Percentiles rank a stretch among this genome's conserved stretches.
phyloP scores from a whole-genome alignment of 225 moss, liverwort and hornwort species.

The Climacium dendroides region DNA sequence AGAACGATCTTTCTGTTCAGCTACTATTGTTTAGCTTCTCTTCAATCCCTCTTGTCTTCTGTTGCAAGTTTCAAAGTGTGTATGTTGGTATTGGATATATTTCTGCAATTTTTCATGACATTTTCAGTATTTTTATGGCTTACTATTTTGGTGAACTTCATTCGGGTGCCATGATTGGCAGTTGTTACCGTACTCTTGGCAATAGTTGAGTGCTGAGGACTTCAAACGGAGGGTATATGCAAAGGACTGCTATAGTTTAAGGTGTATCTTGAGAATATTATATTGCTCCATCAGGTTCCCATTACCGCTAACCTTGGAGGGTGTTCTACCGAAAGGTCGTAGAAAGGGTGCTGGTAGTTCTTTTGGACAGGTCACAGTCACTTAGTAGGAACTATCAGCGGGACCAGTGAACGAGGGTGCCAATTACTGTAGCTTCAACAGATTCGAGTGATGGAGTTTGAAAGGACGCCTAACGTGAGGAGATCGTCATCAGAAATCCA shows the following conservation, averaged over 20 bases:
- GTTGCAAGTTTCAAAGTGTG: neutral
- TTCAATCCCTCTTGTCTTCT: neutral
- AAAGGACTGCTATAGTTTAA: neutral
- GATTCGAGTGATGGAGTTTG: neutral
- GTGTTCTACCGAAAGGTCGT: neutral
- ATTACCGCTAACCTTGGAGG: neutral
- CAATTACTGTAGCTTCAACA: neutral
- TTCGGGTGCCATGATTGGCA: neutral
- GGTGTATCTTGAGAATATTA: neutral
- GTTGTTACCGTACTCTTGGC: neutral
- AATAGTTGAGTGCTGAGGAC: neutral
- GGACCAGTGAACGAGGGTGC: neutral
- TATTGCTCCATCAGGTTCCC: neutral
- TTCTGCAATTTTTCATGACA: neutral
- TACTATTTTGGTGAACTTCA: neutral
- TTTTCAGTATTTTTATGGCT: neutral
- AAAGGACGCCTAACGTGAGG: neutral
- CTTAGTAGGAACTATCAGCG: neutral
- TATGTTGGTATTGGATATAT: neutral
- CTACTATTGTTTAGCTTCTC: neutral
- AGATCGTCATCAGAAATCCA: neutral
- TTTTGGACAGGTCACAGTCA: neutral
- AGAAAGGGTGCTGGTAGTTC: neutral
- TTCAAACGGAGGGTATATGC: neutral
- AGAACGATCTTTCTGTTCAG: neutral